Base-by-base conservation (phyloP, 164 flowering plant genomes). In the Vitis rotundifolia region DNA sequence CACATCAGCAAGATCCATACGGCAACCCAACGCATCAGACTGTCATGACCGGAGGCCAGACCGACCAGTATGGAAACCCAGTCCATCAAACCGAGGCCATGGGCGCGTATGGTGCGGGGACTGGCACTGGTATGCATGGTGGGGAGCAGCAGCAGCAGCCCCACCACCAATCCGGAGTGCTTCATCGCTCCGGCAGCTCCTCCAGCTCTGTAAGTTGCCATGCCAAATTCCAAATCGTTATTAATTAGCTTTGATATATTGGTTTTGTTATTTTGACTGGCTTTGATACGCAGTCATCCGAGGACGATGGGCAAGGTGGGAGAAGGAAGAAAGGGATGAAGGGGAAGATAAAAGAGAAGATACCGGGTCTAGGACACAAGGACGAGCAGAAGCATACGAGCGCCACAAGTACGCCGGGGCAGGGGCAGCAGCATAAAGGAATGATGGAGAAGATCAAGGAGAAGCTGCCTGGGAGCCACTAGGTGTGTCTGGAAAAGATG, bases 371-470 rank as follows among this genome's bases (percentile, higher is more conserved):
- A 0, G 76, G 76, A 3, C 82, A 71, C 51, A 69, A 75, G 70
- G 66, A 66, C 1, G 62, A 60, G 9, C 73, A 70, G 10, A 19
- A 74, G 49, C 67, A 28, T 19, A 19, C 9, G 29, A 49, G 18
- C 5, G 12, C 49, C 9, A 37, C 64, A 16, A 64, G 77, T 7
- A 71, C 78, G 19, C 53, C 53, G 1, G 66, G 48, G 5, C 75
- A 29, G 8, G 60, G 28, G 62, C 76, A 65, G 28, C 79, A 79
- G 11, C 87, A 66, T 2, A 90, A 84, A 70, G 89, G 92, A 13
- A 67, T 88, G 70, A 84, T 88, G 88, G 94, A 89, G 51, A 88
- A 85, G 81, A 84, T 90, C 78, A 88, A 88, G 79, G 89, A 89
- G 68, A 87, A 88, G 82, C 75, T 88, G 19, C 91, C 91, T 0